Evolutionary conservation across 176 grass and related monocot species (phyloP).

Genomic region (Cenchrus purpureus): DNA sequence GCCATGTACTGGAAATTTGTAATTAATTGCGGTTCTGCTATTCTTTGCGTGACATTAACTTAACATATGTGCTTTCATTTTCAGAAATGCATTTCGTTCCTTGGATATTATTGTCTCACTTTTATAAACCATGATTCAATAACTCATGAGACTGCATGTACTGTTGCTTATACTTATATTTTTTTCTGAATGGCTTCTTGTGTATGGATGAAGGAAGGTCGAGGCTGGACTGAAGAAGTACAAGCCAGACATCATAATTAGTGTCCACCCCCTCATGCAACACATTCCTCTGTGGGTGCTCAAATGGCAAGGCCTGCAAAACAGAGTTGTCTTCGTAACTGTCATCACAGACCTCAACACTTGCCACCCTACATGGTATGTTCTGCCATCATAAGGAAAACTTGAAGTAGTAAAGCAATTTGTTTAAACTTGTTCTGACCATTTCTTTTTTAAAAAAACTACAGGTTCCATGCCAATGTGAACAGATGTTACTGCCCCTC

Average conservation of each 20-base stretch:
- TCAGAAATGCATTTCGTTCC: not conserved
- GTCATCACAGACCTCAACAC: conserved; percentile 99
- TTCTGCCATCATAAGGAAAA: conserved; percentile 16
- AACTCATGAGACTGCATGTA: not conserved
- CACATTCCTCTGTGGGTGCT: conserved; percentile 98
- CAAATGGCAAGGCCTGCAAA: conserved; percentile 98
- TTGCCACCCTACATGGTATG: conserved; percentile 90
- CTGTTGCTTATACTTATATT: not conserved
- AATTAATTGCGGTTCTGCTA: conserved; percentile 6
- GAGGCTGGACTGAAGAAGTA: conserved; percentile 99
- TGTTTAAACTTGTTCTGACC: conserved; percentile 3
- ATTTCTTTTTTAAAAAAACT: not conserved
- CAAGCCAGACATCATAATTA: conserved; percentile 99
- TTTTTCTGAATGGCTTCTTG: conserved; percentile 40
- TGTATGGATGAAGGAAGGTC: conserved; percentile 87
- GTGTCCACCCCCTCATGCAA: conserved; percentile 99
- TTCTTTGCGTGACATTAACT: not conserved
- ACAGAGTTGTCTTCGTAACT: conserved; percentile 80
- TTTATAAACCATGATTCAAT: conserved; percentile 8
- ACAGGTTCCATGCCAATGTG: conserved; percentile 91
- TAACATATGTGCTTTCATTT: not conserved
- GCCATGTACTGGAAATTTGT: conserved; percentile 2
- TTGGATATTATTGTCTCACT: conserved; percentile 2
- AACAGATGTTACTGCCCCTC: conserved; percentile 99
- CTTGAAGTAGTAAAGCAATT: not conserved